phyloP scores from a whole-genome alignment of 306 rosid genomes.

The Fagus sylvatica region DNA sequence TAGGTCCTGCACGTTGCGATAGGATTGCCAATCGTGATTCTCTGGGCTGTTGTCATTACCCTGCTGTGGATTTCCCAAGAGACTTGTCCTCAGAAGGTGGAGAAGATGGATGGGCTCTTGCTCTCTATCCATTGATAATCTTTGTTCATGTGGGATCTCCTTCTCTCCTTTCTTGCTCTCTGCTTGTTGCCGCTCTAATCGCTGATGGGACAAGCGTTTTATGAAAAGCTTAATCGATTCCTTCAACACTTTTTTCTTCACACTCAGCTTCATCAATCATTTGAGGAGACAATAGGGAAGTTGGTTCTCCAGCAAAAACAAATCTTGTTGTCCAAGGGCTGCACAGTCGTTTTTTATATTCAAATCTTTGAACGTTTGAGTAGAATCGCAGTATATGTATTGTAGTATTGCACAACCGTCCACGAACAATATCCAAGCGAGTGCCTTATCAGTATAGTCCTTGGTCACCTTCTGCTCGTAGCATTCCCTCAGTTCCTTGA shows the following conservation, averaged over 20 bases:
- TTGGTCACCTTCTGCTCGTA: not conserved
- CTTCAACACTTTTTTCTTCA: not conserved
- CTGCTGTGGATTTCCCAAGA: not conserved
- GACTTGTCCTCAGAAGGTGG: constrained; percentile 2
- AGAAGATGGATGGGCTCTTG: constrained; percentile 14
- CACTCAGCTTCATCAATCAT: not conserved
- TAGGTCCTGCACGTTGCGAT: constrained; percentile 21
- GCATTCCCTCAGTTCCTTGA: not conserved
- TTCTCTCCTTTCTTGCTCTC: too few relatives aligned
- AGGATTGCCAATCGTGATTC: not conserved
- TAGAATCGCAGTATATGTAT: not conserved
- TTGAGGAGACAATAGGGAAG: constrained; percentile 22
- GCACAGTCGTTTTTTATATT: not conserved
- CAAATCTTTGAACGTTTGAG: not conserved
- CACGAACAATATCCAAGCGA: constrained; percentile 20
- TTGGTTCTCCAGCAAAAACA: constrained; percentile 32
- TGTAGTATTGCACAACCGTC: constrained; percentile 24
- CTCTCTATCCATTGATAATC: not conserved
- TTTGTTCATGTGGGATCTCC: too few relatives aligned
- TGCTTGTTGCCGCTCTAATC: too few relatives aligned
- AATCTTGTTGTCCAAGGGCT: constrained; percentile 5
- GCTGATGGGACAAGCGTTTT: not conserved
- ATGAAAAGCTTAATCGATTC: not conserved
- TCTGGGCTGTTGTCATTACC: too few relatives aligned
- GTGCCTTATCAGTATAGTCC: not conserved